These are phyloP conservation scores for Citeromyces nyonsensis DNA, from an alignment of 805 yeast genomes.

Conservation along the genomic window DNA sequence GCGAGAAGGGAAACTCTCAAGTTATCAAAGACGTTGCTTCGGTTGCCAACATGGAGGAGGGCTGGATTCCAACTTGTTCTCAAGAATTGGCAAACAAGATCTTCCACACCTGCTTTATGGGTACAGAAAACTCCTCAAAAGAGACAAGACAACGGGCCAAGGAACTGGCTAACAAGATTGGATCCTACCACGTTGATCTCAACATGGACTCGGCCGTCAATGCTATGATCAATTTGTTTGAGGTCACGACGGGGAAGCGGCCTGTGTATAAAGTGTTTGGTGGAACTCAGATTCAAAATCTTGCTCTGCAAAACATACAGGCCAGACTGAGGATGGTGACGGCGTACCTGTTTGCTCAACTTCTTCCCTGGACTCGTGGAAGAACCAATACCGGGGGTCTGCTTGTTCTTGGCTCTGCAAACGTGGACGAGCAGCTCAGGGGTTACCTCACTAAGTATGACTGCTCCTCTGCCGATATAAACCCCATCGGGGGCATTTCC, in stretches of 20 bases:
- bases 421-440: slow-evolving; percentile 91
- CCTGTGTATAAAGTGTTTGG: slow-evolving; percentile 91
- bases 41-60: slow-evolving; percentile 38
- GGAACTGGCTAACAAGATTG: slow-evolving; percentile 57
- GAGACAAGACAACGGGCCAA: slow-evolving; percentile 82
- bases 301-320: slow-evolving; percentile 93
- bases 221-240: slow-evolving; percentile 63
- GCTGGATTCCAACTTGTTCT: slow-evolving; percentile 61
- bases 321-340: slow-evolving; percentile 93
- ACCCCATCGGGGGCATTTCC: slow-evolving; percentile 98
- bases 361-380: slow-evolving; percentile 89
- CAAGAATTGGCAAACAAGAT: slow-evolving; percentile 61
- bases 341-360: slow-evolving; percentile 84
- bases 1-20: slow-evolving; percentile 48
- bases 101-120: slow-evolving; percentile 91
- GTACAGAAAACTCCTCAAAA: slow-evolving; percentile 78
- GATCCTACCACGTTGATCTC: slow-evolving; percentile 81
- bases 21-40: slow-evolving; percentile 66
- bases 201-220: slow-evolving; percentile 80
- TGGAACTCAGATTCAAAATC: slow-evolving; percentile 79
- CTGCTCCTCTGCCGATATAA: slow-evolving; percentile 92
- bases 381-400: slow-evolving; percentile 57
- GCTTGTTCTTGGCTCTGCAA: slow-evolving; percentile 88
- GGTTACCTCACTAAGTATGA: slow-evolving; percentile 96
- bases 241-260: slow-evolving; percentile 76